Conservation (phyloP, 2,329 filamentous ascomycete species). For the Acrocalymma vagum region DNA sequence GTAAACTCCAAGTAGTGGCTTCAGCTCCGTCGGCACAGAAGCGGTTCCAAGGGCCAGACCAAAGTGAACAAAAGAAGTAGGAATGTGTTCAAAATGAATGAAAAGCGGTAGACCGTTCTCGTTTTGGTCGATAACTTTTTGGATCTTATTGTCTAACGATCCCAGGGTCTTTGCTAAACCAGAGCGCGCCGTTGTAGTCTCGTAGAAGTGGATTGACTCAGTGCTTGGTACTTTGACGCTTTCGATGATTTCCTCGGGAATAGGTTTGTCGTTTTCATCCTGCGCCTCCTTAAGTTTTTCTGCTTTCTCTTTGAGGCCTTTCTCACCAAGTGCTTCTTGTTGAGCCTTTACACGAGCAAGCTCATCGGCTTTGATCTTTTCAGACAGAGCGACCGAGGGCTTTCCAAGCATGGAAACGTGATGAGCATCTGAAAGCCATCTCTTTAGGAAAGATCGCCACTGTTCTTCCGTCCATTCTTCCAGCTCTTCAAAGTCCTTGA, state of each 20-base stretch:
- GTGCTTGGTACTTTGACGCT: constrained; percentile 83
- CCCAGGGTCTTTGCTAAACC: constrained; percentile 80
- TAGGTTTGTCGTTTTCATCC: constrained; percentile 85
- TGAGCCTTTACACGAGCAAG: constrained; percentile 79
- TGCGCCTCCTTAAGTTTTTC: constrained; percentile 84
- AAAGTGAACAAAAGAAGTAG: constrained; percentile 90
- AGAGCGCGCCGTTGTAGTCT: constrained; percentile 83
- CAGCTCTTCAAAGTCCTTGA: constrained; percentile 69
- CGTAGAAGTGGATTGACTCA: constrained; percentile 94
- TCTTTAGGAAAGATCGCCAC: constrained; percentile 83
- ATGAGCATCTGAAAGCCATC: constrained; percentile 84
- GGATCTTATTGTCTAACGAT: constrained; percentile 71
- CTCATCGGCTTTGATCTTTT: constrained; percentile 83
- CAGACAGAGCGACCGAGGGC: constrained; percentile 81
- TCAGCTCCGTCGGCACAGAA: constrained; percentile 78
- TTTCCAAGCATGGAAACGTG: constrained; percentile 90
- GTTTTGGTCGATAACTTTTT: constrained; percentile 78
- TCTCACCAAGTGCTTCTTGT: constrained; percentile 80
- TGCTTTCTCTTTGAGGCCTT: constrained; percentile 78
- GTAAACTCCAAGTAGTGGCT: constrained; percentile 85
- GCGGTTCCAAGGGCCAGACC: constrained; percentile 82
- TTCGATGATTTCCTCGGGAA: constrained; percentile 83
- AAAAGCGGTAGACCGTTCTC: constrained; percentile 76
- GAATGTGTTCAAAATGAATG: constrained; percentile 95
- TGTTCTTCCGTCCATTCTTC: constrained; percentile 82